Conservation (phyloP, 176 grass and related monocot genomes). For the Musa acuminata region DNA sequence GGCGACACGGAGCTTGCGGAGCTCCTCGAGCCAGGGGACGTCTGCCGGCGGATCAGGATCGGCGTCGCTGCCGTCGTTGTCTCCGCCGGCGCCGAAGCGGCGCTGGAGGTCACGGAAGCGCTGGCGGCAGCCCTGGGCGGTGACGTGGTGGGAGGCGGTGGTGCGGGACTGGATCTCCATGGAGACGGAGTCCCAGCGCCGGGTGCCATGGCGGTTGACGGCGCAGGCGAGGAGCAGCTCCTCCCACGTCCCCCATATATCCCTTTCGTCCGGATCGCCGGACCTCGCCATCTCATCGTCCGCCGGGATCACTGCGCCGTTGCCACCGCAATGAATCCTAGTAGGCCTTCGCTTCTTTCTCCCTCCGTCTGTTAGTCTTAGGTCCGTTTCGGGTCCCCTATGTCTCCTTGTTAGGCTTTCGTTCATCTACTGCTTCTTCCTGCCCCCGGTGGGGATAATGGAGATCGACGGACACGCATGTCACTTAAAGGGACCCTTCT, state of each 20-base stretch:
- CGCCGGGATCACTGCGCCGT: not conserved
- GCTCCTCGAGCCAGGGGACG: constrained; percentile 53
- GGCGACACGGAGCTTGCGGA: constrained; percentile 59
- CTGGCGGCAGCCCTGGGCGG: constrained; percentile 42
- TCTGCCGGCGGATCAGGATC: constrained; percentile 17
- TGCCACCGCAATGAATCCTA: not conserved
- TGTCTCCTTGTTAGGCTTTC: not conserved
- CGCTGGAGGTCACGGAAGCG: constrained; percentile 46
- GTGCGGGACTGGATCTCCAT: constrained; percentile 53
- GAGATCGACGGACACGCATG: too few species aligned
- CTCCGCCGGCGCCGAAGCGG: constrained; percentile 36
- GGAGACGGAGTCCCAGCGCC: constrained; percentile 62
- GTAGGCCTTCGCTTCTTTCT: constrained; percentile 1
- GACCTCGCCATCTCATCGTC: constrained; percentile 37
- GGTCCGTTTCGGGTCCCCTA: not conserved
- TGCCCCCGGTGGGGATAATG: too few species aligned
- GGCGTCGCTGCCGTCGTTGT: not conserved
- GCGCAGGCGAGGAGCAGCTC: constrained; percentile 69
- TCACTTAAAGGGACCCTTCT: too few species aligned
- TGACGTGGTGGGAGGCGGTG: constrained; percentile 27
- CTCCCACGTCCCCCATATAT: constrained; percentile 91
- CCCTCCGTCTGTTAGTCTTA: not conserved
- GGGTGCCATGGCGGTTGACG: constrained; percentile 57
- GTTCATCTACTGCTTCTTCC: too few species aligned
- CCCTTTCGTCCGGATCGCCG: constrained; percentile 38